Evolutionary conservation across 768 basidiomycete species (phyloP).

Genomic region (Trametes coccinea): DNA sequence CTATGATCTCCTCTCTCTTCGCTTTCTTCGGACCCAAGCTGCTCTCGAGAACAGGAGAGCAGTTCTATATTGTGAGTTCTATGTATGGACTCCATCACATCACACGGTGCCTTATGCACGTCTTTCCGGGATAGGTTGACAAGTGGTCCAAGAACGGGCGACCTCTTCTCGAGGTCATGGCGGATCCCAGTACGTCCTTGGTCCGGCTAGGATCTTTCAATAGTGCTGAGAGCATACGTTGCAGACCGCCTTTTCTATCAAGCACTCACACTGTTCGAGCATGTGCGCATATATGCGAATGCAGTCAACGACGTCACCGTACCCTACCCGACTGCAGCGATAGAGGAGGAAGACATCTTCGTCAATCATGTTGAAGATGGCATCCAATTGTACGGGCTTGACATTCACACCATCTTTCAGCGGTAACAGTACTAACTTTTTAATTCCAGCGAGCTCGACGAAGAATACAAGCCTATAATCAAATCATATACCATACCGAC

Average conservation of each 20-base stretch:
- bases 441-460: conserved; percentile 49
- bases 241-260: conserved; percentile 76
- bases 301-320: conserved; percentile 78
- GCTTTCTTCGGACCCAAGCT: conserved; percentile 64
- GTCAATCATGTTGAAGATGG: conserved; percentile 54
- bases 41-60: conserved; percentile 76
- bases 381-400: conserved; percentile 52
- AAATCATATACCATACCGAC: conserved; percentile 50
- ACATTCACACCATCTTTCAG: background rate
- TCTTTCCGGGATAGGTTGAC: conserved; percentile 42
- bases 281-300: conserved; percentile 80
- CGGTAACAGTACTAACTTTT: background rate
- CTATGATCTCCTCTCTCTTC: conserved; percentile 54
- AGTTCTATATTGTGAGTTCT: conserved; percentile 38
- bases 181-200: conserved; percentile 61
- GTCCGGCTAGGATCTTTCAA: background rate
- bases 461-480: conserved; percentile 58
- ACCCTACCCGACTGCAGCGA: conserved; percentile 77
- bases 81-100: background rate
- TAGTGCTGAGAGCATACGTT: background rate
- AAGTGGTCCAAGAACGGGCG: conserved; percentile 68
- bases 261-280: conserved; percentile 63
- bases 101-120: background rate
- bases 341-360: conserved; percentile 71
- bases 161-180: conserved; percentile 73